These are phyloP conservation scores for Eucalyptus curtisii DNA, from an alignment of 345 rosid genomes.

Conservation along the genomic window DNA sequence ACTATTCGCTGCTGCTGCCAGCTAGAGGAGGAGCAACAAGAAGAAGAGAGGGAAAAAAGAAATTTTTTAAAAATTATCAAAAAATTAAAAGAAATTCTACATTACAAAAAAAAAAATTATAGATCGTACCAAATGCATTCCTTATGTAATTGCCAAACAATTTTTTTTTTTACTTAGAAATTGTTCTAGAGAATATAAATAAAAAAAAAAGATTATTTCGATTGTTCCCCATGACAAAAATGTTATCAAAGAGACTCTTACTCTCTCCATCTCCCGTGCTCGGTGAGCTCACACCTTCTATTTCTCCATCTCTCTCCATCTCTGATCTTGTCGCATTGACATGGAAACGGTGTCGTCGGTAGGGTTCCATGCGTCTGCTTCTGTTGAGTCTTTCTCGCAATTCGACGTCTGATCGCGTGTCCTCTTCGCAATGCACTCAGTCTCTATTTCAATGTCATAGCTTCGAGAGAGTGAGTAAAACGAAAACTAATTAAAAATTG, in stretches of 20 bases:
- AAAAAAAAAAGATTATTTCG: accelerated
- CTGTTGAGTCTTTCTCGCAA: neutral
- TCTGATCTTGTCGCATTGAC: neutral
- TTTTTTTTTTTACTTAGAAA: accelerated
- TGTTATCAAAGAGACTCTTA: accelerated
- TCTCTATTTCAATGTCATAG: neutral
- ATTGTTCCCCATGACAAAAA: accelerated
- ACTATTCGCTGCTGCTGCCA: too few species aligned
- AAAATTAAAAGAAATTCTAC: too few species aligned
- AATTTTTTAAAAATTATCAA: too few species aligned
- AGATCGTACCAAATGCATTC: too few species aligned
- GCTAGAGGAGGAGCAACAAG: too few species aligned
- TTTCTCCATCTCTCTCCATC: neutral
- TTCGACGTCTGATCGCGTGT: neutral
- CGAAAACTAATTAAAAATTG: neutral
- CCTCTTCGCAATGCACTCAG: neutral
- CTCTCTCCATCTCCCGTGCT: neutral
- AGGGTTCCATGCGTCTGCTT: neutral
- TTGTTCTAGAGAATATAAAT: too few species aligned
- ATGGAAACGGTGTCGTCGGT: neutral
- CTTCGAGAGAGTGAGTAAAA: neutral
- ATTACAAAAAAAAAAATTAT: too few species aligned
- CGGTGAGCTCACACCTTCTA: neutral
- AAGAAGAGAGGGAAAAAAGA: too few species aligned
- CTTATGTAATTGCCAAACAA: accelerated